Percentiles rank a stretch among this genome's conserved stretches.
phyloP scores from a whole-genome alignment of 106 monocot species.

The Posidonia australis region DNA sequence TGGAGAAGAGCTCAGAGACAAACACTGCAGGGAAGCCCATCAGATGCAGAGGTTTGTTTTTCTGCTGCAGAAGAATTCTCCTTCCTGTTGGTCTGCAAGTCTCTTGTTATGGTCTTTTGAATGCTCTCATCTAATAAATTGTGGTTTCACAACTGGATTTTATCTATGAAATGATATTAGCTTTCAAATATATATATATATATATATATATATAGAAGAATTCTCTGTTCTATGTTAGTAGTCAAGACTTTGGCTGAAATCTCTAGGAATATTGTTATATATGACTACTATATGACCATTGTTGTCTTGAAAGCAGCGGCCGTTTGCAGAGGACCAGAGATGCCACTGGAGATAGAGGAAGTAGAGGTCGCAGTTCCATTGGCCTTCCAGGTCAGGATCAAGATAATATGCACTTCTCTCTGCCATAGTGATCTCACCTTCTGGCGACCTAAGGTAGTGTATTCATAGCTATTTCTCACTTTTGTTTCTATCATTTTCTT shows the following conservation, averaged over 20 bases:
- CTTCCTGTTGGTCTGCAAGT: too few relatives aligned
- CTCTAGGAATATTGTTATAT: too few relatives aligned
- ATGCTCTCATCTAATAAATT: too few relatives aligned
- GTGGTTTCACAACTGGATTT: too few relatives aligned
- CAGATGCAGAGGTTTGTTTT: slow-evolving; percentile 11
- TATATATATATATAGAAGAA: too few relatives aligned
- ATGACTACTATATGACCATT: too few relatives aligned
- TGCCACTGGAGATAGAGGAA: slow-evolving; percentile 57
- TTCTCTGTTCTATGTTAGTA: too few relatives aligned
- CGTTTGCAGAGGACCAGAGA: slow-evolving; percentile 42
- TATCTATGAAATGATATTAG: too few relatives aligned
- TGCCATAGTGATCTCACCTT: slow-evolving; percentile 90
- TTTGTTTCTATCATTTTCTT: not conserved
- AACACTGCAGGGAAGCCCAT: slow-evolving; percentile 15
- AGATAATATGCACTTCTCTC: slow-evolving; percentile 80
- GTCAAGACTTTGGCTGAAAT: too few relatives aligned
- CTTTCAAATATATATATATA: too few relatives aligned
- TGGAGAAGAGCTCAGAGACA: not conserved
- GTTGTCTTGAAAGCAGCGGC: not conserved
- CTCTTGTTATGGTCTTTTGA: too few relatives aligned
- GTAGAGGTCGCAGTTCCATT: slow-evolving; percentile 63
- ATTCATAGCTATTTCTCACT: not conserved
- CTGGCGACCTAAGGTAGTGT: slow-evolving; percentile 55
- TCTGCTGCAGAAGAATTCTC: not conserved
- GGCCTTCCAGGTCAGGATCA: slow-evolving; percentile 61